These are phyloP conservation scores for Phalaenopsis aphrodite DNA, from an alignment of 106 monocot genomes.

Conservation along the genomic window DNA sequence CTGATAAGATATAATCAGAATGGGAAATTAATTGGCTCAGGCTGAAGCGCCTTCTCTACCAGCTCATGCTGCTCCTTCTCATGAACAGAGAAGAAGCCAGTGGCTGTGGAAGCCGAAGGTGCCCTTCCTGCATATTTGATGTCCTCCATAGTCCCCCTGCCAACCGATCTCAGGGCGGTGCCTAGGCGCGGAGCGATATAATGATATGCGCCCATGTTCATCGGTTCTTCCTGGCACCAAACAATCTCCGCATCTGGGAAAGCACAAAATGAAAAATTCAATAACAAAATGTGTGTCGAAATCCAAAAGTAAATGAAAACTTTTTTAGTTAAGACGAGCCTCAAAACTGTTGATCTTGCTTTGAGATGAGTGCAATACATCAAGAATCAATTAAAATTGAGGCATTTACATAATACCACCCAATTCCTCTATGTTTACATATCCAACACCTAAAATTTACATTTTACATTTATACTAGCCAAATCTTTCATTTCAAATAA, in stretches of 20 bases:
- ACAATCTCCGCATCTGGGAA: constrained; percentile 78
- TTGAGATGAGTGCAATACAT: no score
- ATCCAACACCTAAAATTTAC: no score
- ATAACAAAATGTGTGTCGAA: no score
- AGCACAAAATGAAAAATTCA: neutral
- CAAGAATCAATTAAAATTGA: no score
- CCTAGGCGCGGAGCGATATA: constrained; percentile 64
- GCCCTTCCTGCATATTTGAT: constrained; percentile 69
- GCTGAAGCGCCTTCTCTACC: constrained; percentile 41
- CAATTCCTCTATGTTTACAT: no score
- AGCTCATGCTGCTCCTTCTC: constrained; percentile 63
- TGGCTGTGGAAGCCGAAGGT: constrained; percentile 77
- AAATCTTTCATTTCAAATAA: no score
- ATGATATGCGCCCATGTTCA: constrained; percentile 92
- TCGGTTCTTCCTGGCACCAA: constrained; percentile 95
- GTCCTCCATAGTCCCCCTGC: constrained; percentile 55
- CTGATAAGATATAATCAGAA: neutral
- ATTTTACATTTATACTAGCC: no score
- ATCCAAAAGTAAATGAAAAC: no score
- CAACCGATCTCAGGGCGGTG: constrained; percentile 49
- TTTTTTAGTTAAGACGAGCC: no score
- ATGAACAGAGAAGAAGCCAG: constrained; percentile 75
- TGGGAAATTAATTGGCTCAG: constrained; percentile 30
- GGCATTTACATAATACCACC: no score
- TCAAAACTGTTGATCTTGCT: no score